Evolutionary conservation across 2,329 filamentous ascomycete species (phyloP), one percentile per base, ranked within the genome.

Genomic region (Sclerotinia minor): DNA sequence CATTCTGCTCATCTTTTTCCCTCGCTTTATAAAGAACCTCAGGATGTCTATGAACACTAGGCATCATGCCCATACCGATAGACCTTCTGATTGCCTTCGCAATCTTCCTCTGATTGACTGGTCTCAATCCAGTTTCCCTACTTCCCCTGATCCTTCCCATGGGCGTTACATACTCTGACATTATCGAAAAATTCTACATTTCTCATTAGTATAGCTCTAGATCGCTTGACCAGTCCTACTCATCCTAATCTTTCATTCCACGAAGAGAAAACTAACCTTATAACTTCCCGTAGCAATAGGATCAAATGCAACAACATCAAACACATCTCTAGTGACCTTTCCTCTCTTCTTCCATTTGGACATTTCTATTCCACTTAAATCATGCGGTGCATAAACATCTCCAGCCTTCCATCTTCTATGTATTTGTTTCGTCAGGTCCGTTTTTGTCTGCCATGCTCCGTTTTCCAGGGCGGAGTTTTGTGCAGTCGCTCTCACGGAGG

Each of bases 31-130:
- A 73, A 38, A 97, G 78, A 68, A 96, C 83, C 79, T 96, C 91
- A 4, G 95, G 95, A 80, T 99, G 95, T 72, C 84, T 83, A 81
- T 99, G 92, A 67, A 96, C 90, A 78, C 89, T 96, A 32, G 95
- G 95, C 85, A 98, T 93, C 69, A 98, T 82, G 21, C 95, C 95
- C 76, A 97, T 85, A 1, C 94, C 95, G 75, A 98, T 89, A 26
- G 92, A 90, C 74, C 95, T 86, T 72, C 95, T 84, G 75, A 99
- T 91, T 65, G 96, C 94, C 83, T 96, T 97, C 70, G 94, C 91
- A 77, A 99, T 88, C 81, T 90, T 93, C 73, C 95, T 86, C 82
- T 99, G 95, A 82, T 98, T 98, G 72, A 92, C 90, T 3, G 91
- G 91, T 68, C 92, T 86, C 70, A 99, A 82, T 19, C 92, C 92